Percentiles rank a stretch among this genome's conserved stretches.
phyloP scores from a whole-genome alignment of 106 monocot genomes.

The Platanthera zijinensis region DNA sequence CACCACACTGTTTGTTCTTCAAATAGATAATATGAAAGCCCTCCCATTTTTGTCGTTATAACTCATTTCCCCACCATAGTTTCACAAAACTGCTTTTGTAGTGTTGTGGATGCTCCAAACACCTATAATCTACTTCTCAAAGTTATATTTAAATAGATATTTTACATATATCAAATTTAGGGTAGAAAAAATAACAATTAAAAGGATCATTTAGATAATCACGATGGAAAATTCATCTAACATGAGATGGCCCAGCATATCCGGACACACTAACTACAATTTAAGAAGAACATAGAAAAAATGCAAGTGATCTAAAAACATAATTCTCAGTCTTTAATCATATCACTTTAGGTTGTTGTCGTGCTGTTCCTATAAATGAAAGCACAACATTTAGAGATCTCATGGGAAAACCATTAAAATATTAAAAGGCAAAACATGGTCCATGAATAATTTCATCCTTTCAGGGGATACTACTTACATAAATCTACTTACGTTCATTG shows the following conservation, averaged over 20 bases:
- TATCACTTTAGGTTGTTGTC: background rate
- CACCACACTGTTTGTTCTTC: no score
- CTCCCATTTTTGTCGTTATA: no score
- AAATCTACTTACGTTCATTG: constrained; percentile 70
- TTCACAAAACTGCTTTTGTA: no score
- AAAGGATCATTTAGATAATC: background rate
- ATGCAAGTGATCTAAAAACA: background rate
- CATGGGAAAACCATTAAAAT: background rate
- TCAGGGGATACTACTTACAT: background rate
- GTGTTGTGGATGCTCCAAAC: no score
- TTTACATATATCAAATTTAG: background rate
- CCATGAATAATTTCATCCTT: background rate
- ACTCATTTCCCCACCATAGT: no score
- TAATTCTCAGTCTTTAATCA: background rate
- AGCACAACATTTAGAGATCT: background rate
- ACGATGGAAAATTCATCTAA: background rate
- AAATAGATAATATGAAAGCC: no score
- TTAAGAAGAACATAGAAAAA: background rate
- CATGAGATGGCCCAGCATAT: background rate
- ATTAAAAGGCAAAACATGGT: background rate
- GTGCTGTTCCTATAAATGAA: background rate
- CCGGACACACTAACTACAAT: background rate
- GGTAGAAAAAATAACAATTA: background rate
- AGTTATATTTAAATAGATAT: background rate
- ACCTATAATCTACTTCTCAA: no score